Conservation (phyloP, 2,329 filamentous ascomycete genomes). For the Neofusicoccum cordaticola region DNA sequence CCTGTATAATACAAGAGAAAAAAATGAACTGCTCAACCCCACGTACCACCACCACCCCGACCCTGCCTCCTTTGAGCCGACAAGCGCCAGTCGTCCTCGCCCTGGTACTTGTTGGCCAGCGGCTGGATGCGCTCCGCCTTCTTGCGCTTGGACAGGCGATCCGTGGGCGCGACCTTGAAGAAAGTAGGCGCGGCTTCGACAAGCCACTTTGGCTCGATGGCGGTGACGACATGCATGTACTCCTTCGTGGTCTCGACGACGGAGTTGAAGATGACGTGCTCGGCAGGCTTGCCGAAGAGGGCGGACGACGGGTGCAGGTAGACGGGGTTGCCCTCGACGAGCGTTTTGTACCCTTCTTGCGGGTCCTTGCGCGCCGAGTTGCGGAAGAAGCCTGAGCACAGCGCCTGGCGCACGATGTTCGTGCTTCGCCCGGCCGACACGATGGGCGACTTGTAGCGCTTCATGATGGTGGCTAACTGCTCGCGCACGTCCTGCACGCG, state of each 20-base stretch:
- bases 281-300: conserved; percentile 90
- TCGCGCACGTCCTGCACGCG: conserved; percentile 89
- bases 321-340: conserved; percentile 91
- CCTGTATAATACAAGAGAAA: not conserved
- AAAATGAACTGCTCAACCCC: conserved; percentile 59
- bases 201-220: conserved; percentile 90
- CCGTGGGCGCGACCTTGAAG: conserved; percentile 92
- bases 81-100: conserved; percentile 92
- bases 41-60: conserved; percentile 86
- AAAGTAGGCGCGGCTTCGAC: conserved; percentile 97
- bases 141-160: conserved; percentile 84
- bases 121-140: conserved; percentile 93
- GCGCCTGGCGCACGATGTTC: conserved; percentile 78
- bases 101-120: conserved; percentile 86
- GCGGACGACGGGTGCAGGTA: conserved; percentile 91
- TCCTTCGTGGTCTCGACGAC: conserved; percentile 93
- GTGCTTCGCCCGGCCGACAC: conserved; percentile 85
- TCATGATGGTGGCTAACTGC: conserved; percentile 90
- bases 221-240: conserved; percentile 94
- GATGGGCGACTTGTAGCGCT: conserved; percentile 79
- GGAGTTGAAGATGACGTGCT: conserved; percentile 93
- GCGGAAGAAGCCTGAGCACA: conserved; percentile 93
- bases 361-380: conserved; percentile 94
- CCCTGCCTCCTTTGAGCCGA: conserved; percentile 83
- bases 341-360: conserved; percentile 94